These are phyloP conservation scores for Coriolopsis trogii DNA, from an alignment of 1,284 basidiomycete genomes.

Conservation along the genomic window DNA sequence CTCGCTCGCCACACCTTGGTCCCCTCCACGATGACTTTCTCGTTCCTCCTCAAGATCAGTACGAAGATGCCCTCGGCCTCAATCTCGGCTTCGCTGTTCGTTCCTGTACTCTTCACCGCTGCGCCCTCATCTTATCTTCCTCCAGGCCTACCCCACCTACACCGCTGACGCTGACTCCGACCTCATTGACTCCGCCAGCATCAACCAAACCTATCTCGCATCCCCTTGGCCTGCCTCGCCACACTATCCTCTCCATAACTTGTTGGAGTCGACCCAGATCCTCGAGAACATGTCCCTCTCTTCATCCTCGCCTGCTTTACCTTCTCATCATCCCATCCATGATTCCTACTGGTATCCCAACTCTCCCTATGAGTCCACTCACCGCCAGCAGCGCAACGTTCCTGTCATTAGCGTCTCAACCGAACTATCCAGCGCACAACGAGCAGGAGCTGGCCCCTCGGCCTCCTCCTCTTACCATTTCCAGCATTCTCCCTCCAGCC, in stretches of 20 bases:
- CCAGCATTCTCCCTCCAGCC: not conserved
- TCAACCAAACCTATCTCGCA: not conserved
- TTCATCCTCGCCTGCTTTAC: no score
- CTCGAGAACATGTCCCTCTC: not conserved
- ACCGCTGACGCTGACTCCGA: not conserved
- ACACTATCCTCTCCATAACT: not conserved
- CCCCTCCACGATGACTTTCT: constrained; percentile 12
- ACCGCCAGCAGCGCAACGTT: no score
- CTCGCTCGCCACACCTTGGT: not conserved
- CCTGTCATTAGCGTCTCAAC: no score
- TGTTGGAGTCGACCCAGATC: constrained; percentile 6
- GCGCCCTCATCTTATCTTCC: not conserved
- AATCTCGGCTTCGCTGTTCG: constrained; percentile 3
- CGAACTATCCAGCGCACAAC: no score
- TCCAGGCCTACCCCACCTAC: not conserved
- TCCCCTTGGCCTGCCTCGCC: not conserved
- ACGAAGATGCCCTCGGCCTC: constrained; percentile 7
- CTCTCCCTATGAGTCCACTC: constrained; percentile 9
- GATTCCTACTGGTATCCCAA: constrained; percentile 6
- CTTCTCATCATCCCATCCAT: no score
- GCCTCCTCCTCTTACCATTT: no score
- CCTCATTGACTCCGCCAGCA: not conserved
- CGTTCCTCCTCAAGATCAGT: constrained; percentile 7
- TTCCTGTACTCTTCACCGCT: not conserved
- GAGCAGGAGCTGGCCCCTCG: no score